A percentile compares a stretch with the other conserved stretches of the same genome.
These are phyloP conservation scores for Dicorynia guianensis DNA, from an alignment of 306 rosid genomes.

Conservation along the genomic window DNA sequence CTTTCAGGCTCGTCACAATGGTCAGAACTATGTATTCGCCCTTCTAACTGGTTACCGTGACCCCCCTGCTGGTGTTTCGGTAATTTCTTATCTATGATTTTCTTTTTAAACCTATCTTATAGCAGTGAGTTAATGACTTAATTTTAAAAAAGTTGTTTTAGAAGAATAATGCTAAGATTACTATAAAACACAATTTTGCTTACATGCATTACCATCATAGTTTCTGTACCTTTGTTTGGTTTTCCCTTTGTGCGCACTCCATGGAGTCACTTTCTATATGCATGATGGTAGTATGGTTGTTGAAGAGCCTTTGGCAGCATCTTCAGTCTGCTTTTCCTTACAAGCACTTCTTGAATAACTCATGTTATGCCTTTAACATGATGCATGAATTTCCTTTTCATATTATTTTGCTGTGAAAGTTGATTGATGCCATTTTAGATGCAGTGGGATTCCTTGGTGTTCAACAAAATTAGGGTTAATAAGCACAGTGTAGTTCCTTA, in stretches of 20 bases:
- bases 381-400: conserved; percentile 6
- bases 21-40: conserved; percentile 90
- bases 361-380: neutral
- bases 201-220: too few species aligned
- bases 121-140: too few species aligned
- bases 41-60: conserved; percentile 93
- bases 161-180: too few species aligned
- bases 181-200: too few species aligned
- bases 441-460: neutral
- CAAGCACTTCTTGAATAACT: neutral
- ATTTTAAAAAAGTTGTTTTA: too few species aligned
- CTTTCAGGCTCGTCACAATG: conserved; percentile 97
- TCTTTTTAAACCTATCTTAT: neutral
- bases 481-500: too few species aligned
- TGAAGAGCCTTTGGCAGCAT: conserved; percentile 9
- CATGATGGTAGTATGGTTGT: neutral
- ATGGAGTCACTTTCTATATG: conserved; percentile 5
- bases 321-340: neutral
- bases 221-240: neutral
- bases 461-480: neutral
- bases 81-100: conserved; percentile 40
- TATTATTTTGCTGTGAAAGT: conserved; percentile 7
- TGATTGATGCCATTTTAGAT: conserved; percentile 8
- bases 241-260: neutral
- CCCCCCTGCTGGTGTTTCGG: conserved; percentile 97